Evolutionary conservation across 495 filamentous ascomycete genomes (phyloP).

Genomic region (Aspergillus biplanus): DNA sequence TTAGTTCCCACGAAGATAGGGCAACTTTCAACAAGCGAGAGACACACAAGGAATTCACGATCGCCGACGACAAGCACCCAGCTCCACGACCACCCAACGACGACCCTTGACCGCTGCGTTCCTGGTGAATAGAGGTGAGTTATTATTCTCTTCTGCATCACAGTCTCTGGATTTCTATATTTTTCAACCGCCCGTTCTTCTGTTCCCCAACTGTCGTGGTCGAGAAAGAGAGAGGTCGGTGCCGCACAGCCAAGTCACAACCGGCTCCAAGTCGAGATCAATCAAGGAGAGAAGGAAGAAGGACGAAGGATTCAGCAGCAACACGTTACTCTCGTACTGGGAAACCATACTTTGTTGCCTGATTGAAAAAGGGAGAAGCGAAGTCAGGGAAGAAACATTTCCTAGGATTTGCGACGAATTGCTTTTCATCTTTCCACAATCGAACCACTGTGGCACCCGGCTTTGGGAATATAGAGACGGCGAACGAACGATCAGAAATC

Average conservation of each 20-base stretch:
- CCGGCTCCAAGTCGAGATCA: background rate
- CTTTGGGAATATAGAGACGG: slow-evolving; percentile 7
- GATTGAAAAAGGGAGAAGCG: background rate
- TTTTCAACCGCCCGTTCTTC: slow-evolving; percentile 11
- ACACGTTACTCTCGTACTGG: background rate
- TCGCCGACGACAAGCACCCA: slow-evolving; percentile 44
- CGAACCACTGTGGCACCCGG: slow-evolving; percentile 4
- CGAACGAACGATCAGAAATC: slow-evolving; percentile 3
- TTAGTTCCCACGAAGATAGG: slow-evolving; percentile 35
- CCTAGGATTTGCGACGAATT: slow-evolving; percentile 10
- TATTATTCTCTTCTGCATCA: slow-evolving; percentile 23
- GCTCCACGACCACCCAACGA: slow-evolving; percentile 49
- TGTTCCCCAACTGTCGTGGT: slow-evolving; percentile 9
- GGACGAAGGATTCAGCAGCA: background rate
- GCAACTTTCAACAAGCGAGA: slow-evolving; percentile 51
- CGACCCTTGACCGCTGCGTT: slow-evolving; percentile 46
- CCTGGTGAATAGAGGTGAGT: slow-evolving; percentile 57
- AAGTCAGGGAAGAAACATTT: background rate
- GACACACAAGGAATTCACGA: slow-evolving; percentile 54
- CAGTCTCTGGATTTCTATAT: slow-evolving; percentile 22
- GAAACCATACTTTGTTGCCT: background rate
- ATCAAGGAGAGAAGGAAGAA: slow-evolving; percentile 7
- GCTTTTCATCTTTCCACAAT: background rate
- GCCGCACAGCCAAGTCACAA: slow-evolving; percentile 12
- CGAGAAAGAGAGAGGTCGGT: slow-evolving; percentile 14